Conservation (phyloP, 2,329 filamentous ascomycete genomes). For the Ascochyta pisi region DNA sequence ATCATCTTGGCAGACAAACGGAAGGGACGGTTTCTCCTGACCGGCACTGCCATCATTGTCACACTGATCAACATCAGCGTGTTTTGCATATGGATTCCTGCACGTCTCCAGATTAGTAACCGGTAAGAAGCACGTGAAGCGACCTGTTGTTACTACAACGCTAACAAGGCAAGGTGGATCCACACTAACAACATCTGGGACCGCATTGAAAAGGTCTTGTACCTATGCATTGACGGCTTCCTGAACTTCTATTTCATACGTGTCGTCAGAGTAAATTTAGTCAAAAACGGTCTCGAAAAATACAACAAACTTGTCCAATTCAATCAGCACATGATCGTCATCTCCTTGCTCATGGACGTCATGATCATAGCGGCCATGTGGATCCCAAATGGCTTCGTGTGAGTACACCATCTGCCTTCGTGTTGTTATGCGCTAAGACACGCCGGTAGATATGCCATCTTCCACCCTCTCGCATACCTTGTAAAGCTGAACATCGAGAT, state of each 20-base stretch:
- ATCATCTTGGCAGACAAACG: slow-evolving; percentile 30
- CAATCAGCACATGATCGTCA: slow-evolving; percentile 34
- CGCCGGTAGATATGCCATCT: slow-evolving; percentile 51
- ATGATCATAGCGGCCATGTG: slow-evolving; percentile 54
- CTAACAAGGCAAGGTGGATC: slow-evolving; percentile 21
- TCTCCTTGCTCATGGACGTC: slow-evolving; percentile 39
- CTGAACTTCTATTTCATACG: slow-evolving; percentile 39
- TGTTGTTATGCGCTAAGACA: not conserved
- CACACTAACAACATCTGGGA: slow-evolving; percentile 37
- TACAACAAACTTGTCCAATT: slow-evolving; percentile 37
- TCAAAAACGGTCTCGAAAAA: slow-evolving; percentile 36
- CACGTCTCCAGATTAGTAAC: slow-evolving; percentile 32
- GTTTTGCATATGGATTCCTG: slow-evolving; percentile 39
- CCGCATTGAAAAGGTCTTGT: slow-evolving; percentile 36
- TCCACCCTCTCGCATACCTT: slow-evolving; percentile 56
- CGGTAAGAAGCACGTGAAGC: slow-evolving; percentile 7
- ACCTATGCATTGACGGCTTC: slow-evolving; percentile 29
- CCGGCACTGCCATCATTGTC: slow-evolving; percentile 24
- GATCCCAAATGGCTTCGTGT: slow-evolving; percentile 51
- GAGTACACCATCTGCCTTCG: slow-evolving; percentile 6
- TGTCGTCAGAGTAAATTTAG: slow-evolving; percentile 32
- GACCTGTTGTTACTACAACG: no score
- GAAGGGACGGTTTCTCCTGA: slow-evolving; percentile 24
- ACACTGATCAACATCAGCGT: slow-evolving; percentile 41
- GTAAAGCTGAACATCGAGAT: slow-evolving; percentile 53